Evolutionary conservation across 1,284 basidiomycete species (phyloP).

Genomic region (Anthracocystis setariae): DNA sequence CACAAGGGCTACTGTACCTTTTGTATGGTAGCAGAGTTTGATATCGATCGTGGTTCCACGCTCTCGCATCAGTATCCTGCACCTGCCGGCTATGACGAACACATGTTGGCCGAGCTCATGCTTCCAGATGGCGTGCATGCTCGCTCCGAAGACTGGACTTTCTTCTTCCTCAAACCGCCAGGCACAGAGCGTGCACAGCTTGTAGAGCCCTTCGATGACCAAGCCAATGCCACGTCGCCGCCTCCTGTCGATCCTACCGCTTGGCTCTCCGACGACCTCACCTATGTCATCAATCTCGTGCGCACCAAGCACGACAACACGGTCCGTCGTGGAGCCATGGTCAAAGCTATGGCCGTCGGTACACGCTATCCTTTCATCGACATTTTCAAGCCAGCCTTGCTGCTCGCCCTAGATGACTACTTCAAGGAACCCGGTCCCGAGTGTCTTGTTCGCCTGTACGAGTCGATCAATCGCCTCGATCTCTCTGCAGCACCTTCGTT

Average conservation of each 20-base stretch:
- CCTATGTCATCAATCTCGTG: slow-evolving; percentile 92
- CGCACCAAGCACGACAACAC: slow-evolving; percentile 91
- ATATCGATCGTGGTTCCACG: slow-evolving; percentile 62
- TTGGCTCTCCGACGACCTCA: slow-evolving; percentile 48
- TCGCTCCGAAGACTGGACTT: slow-evolving; percentile 94
- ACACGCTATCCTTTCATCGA: slow-evolving; percentile 95
- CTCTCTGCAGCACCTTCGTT: slow-evolving; percentile 81
- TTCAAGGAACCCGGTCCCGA: slow-evolving; percentile 86
- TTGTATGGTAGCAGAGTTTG: slow-evolving; percentile 63
- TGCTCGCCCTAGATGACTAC: slow-evolving; percentile 95
- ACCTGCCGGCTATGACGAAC: slow-evolving; percentile 59
- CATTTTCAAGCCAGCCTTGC: slow-evolving; percentile 95
- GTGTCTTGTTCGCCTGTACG: slow-evolving; percentile 86
- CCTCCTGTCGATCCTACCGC: slow-evolving; percentile 10
- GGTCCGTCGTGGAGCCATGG: slow-evolving; percentile 86
- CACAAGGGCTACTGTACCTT: slow-evolving; percentile 52
- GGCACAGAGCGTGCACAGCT: slow-evolving; percentile 15
- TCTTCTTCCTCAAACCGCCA: slow-evolving; percentile 80
- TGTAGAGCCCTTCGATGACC: slow-evolving; percentile 6
- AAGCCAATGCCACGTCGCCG: slow-evolving; percentile 1
- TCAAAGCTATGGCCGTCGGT: slow-evolving; percentile 95
- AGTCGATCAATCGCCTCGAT: slow-evolving; percentile 91
- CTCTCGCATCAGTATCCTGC: slow-evolving; percentile 57
- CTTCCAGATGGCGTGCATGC: slow-evolving; percentile 96
- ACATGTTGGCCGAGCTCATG: slow-evolving; percentile 93